Conservation (phyloP, 352 stramenopile genomes). For the Aphanomyces astaci region DNA sequence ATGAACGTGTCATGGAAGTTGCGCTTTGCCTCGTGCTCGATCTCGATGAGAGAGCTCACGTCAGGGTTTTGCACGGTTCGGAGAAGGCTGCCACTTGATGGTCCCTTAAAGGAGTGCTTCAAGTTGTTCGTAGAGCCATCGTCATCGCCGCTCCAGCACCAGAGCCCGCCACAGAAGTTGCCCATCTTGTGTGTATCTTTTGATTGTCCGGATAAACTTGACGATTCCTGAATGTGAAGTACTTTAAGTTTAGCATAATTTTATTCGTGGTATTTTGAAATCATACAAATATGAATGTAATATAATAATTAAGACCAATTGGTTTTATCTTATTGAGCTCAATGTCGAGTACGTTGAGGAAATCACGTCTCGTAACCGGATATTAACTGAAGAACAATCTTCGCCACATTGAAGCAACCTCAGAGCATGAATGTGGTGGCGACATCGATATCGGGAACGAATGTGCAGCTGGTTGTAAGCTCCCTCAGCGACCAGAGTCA, state of each 20-base stretch:
- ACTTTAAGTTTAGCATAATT: no score
- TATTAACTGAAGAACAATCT: constrained; percentile 6
- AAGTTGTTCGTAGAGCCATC: background rate
- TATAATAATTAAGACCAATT: background rate
- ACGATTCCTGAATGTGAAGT: no score
- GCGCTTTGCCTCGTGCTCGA: constrained; percentile 7
- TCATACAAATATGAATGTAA: background rate
- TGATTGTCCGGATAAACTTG: background rate
- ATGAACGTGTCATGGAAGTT: constrained; percentile 9
- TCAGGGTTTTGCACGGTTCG: background rate
- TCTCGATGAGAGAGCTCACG: background rate
- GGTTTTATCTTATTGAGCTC: no score
- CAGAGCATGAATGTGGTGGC: constrained; percentile 21
- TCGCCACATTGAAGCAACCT: background rate
- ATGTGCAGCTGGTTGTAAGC: constrained; percentile 21
- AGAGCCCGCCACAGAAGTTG: background rate
- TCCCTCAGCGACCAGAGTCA: constrained; percentile 3
- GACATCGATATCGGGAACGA: constrained; percentile 16
- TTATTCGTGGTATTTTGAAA: background rate
- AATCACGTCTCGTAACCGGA: background rate
- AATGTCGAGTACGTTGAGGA: background rate
- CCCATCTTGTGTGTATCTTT: background rate
- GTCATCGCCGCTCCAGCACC: background rate
- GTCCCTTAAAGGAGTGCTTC: background rate
- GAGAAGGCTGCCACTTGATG: constrained; percentile 1